Conservation (phyloP, 176 grass and related monocot genomes). For the Leersia perrieri region DNA sequence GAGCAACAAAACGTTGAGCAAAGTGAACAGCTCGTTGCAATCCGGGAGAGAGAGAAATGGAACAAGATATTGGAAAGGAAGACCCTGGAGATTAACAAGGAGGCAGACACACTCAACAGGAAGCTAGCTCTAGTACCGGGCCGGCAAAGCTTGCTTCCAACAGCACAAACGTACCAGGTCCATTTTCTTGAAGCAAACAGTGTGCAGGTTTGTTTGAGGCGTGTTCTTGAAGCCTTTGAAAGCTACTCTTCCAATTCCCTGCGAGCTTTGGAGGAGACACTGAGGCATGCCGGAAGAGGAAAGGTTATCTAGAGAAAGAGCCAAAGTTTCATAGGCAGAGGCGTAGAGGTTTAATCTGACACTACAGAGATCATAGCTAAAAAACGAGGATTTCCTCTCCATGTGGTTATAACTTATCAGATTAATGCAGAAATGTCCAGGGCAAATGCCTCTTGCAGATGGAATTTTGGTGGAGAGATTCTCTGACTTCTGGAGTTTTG, state of each 20-base stretch:
- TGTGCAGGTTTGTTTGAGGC: constrained; percentile 53
- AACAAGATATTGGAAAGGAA: constrained; percentile 62
- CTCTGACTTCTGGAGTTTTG: constrained; percentile 37
- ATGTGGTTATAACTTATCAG: neutral
- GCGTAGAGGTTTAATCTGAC: constrained; percentile 11
- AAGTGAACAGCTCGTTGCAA: constrained; percentile 41
- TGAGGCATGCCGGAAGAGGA: constrained; percentile 58
- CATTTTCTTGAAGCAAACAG: constrained; percentile 43
- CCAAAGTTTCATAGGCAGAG: constrained; percentile 42
- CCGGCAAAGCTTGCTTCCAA: constrained; percentile 38
- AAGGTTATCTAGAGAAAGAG: constrained; percentile 34
- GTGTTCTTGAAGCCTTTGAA: constrained; percentile 52
- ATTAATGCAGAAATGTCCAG: constrained; percentile 7
- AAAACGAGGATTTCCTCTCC: neutral
- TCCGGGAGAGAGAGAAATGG: constrained; percentile 68
- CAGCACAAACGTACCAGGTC: constrained; percentile 24
- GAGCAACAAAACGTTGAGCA: constrained; percentile 53
- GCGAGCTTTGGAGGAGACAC: constrained; percentile 52
- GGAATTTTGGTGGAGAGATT: constrained; percentile 18
- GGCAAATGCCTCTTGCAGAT: neutral
- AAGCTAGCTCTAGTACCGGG: constrained; percentile 74
- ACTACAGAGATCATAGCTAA: constrained; percentile 2
- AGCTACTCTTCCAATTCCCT: constrained; percentile 48
- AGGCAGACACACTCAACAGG: constrained; percentile 64
- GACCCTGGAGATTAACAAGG: constrained; percentile 67